phyloP scores from a whole-genome alignment of 768 basidiomycete genomes.

The Pisolithus orientalis region DNA sequence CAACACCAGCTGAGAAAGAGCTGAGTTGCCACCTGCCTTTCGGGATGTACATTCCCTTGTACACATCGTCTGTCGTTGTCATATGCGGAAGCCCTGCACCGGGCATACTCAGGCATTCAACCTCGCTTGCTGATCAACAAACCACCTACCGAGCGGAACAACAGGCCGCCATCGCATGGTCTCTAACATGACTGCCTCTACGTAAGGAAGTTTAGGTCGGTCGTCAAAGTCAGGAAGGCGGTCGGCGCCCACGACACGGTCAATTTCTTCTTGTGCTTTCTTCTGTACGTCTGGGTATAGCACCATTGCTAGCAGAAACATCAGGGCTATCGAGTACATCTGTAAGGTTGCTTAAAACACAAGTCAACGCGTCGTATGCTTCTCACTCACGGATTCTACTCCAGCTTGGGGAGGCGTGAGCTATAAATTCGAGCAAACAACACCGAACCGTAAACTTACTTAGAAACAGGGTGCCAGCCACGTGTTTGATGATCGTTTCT shows the following conservation, averaged over 20 bases:
- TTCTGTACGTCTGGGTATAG: slow-evolving; percentile 27
- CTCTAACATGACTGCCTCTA: slow-evolving; percentile 27
- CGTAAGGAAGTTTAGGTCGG: slow-evolving; percentile 21
- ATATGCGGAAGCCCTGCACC: slow-evolving; percentile 8
- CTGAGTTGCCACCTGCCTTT: slow-evolving; percentile 10
- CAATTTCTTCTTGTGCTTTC: slow-evolving; percentile 28
- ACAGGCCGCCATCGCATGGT: slow-evolving; percentile 25
- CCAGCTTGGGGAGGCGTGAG: slow-evolving; percentile 11
- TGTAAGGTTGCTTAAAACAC: neutral
- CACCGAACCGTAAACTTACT: slow-evolving; percentile 5
- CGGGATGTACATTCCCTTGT: slow-evolving; percentile 26
- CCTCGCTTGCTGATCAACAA: too few species aligned
- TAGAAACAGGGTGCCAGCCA: slow-evolving; percentile 15
- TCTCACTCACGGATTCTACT: slow-evolving; percentile 17
- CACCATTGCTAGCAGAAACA: slow-evolving; percentile 30
- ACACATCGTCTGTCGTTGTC: slow-evolving; percentile 16
- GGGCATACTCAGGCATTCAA: neutral
- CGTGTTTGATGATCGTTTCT: slow-evolving; percentile 12
- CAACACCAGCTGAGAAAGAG: too few species aligned
- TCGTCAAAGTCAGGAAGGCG: slow-evolving; percentile 26
- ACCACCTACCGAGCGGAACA: slow-evolving; percentile 19
- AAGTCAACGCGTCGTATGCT: too few species aligned
- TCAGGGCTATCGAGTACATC: slow-evolving; percentile 8
- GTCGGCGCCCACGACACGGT: slow-evolving; percentile 24
- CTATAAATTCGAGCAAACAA: neutral